A percentile compares a stretch with the other conserved stretches of the same genome.
Evolutionary conservation across 1,139 yeast genomes (phyloP).

Genomic region (Suhomyces ambrosiae): DNA sequence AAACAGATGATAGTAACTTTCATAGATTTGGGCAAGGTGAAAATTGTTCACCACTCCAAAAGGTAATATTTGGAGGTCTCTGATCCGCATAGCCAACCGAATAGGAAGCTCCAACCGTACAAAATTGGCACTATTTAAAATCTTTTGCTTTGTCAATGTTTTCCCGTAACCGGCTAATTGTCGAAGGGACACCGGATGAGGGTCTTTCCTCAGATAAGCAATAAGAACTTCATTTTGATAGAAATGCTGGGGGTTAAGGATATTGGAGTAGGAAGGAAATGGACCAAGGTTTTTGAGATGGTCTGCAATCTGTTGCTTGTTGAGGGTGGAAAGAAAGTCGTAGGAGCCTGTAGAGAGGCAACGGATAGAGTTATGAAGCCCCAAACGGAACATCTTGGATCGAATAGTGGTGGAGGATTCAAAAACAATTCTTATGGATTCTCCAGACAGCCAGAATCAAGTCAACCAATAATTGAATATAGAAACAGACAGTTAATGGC

Average conservation of each 20-base stretch:
- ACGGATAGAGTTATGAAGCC: not conserved
- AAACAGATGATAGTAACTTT: slow-evolving; percentile 84
- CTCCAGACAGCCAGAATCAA: too few relatives aligned
- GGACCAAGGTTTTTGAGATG: slow-evolving; percentile 46
- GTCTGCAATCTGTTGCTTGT: slow-evolving; percentile 43
- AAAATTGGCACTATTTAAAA: slow-evolving; percentile 81
- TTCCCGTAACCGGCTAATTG: slow-evolving; percentile 91
- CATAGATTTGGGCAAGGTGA: slow-evolving; percentile 85
- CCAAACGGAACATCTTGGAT: slow-evolving; percentile 1
- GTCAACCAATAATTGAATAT: too few relatives aligned
- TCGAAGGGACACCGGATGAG: slow-evolving; percentile 84
- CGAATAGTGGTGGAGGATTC: not conserved
- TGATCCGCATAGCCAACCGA: slow-evolving; percentile 75
- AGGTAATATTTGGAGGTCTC: slow-evolving; percentile 80
- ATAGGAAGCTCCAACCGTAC: slow-evolving; percentile 84
- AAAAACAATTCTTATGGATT: too few relatives aligned
- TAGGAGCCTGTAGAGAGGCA: slow-evolving; percentile 13
- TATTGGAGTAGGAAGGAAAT: slow-evolving; percentile 46
- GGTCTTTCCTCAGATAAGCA: slow-evolving; percentile 63
- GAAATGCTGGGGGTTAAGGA: slow-evolving; percentile 70
- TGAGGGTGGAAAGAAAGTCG: slow-evolving; percentile 27
- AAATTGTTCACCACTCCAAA: slow-evolving; percentile 82
- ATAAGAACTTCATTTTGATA: slow-evolving; percentile 79
- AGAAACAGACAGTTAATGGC: too few relatives aligned
- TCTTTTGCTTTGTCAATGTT: slow-evolving; percentile 73